Evolutionary conservation across 805 yeast genomes (phyloP), one percentile per base, ranked within the genome.

Genomic region (Yamadazyma kitorensis): DNA sequence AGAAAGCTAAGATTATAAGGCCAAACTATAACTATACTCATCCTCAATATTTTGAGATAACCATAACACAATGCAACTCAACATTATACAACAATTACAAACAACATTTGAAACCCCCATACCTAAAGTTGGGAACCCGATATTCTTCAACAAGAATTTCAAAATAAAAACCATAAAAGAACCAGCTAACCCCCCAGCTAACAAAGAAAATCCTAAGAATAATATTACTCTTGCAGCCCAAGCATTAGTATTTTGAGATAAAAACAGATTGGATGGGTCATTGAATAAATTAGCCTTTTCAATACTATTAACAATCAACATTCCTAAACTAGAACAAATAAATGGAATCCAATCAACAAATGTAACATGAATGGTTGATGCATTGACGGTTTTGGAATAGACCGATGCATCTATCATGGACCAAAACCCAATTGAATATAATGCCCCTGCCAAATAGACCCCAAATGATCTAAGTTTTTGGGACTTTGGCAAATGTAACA

Each of bases 271-370:
- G 43, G 55, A 58, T 6, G 37, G 26, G 46, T 59, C 64, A 47
- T 52, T 51, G 48, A 71, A 72, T 68, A 80, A 66, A 34, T 78
- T 76, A 25, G 78, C 64, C 54, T 82, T 82, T 47, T 82, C 89
- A 26, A 83, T 80, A 19, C 82, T 72, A 47, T 82, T 83, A 43
- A 83, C 78, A 37, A 88, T 80, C 27, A 89, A 64, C 86, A 89
- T 89, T 2, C 98, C 98, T 22, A 88, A 57, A 0, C 94, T 78
- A 5, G 95, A 81, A 47, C 96, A 84, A 18, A 91, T 73, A 44
- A 85, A 79, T 4, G 98, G 98, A 33, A 93, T 78, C 98, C 98
- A 91, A 62, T 91, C 98, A 25, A 86, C 82, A 53, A 91, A 86
- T 4, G 91, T 80, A 18, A 93, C 86, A 55, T 91, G 97, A 5